phyloP scores from a whole-genome alignment of 139 green algal species.

The Closterium sp. region DNA sequence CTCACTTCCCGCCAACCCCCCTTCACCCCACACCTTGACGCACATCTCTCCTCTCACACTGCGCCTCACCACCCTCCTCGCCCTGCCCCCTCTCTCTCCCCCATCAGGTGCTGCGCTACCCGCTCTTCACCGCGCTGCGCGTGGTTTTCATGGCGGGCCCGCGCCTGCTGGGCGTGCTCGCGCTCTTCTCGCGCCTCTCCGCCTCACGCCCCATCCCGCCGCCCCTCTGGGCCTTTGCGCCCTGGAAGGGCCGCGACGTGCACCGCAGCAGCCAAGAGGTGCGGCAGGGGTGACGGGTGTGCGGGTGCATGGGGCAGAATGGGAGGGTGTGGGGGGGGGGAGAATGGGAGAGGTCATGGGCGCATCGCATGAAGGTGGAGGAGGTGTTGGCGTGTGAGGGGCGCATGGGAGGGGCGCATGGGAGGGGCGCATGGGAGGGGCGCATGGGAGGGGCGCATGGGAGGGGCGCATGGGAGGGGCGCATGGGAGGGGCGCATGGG shows the following conservation, averaged over 20 bases:
- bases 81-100: neutral
- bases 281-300: too few species aligned
- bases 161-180: conserved; percentile 22
- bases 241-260: conserved; percentile 39
- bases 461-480: too few species aligned
- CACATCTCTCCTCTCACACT: neutral
- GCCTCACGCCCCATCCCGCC: conserved; percentile 9
- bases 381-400: too few species aligned
- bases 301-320: too few species aligned
- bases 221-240: conserved; percentile 33
- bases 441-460: too few species aligned
- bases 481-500: too few species aligned
- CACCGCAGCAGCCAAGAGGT: conserved; percentile 15
- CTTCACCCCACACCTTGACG: neutral
- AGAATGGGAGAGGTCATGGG: too few species aligned
- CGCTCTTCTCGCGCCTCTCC: conserved; percentile 31
- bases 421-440: too few species aligned
- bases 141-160: conserved; percentile 32
- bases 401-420: too few species aligned
- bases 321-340: too few species aligned
- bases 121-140: neutral
- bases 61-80: neutral
- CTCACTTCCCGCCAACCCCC: neutral
- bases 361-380: too few species aligned
- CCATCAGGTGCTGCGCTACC: conserved; percentile 29